Base-by-base conservation (phyloP, 1,284 basidiomycete species). In the Thelephora terrestris region DNA sequence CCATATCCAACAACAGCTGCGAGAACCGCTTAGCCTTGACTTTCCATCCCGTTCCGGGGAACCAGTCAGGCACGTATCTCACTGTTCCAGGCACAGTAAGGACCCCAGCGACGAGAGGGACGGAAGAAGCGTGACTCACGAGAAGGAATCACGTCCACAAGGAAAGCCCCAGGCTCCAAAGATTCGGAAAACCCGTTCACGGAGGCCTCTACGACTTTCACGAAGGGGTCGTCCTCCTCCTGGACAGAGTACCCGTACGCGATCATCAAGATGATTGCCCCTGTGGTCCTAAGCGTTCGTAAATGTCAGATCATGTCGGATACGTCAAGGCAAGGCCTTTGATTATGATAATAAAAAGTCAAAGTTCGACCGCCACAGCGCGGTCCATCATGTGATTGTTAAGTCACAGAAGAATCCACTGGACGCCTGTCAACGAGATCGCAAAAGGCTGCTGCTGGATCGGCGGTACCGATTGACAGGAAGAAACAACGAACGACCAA, bases 181-280 rank as follows among this genome's bases (percentile, higher is more conserved):
- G 57, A 49, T 14, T 54, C 29, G 17, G 57, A 54, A 39, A 68
- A 65, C 17, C 60, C 55, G 1, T 58, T 54, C 38, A 63, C 58
- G 2, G 60, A 61, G 7, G 52, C 52, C 39, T 67, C 62, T 12
- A 64, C 65, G 6, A 60, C 45, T 21, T 60, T 52, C 32, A 70
- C 57, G 34, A 67, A 52, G 5, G 50, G 36, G 43, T 70, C 68
- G 4, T 59, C 53, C 23, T 58, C 58, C 6, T 58, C 51, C 35
- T 57, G 55, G 20, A 61, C 60, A 23, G 57, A 53, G 55, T 69
- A 68, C 6, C 68, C 68, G 47, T 70, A 62, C 2, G 61, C 50
- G 18, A 70, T 58, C 45, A 55, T 58, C 5, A 68, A 54, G 17
- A 68, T 63, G 42, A 64, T 59, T 4, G 62, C 51, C 5, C 63